Evolutionary conservation across 345 rosid species (phyloP).

Genomic region (Hirschfeldia incana): DNA sequence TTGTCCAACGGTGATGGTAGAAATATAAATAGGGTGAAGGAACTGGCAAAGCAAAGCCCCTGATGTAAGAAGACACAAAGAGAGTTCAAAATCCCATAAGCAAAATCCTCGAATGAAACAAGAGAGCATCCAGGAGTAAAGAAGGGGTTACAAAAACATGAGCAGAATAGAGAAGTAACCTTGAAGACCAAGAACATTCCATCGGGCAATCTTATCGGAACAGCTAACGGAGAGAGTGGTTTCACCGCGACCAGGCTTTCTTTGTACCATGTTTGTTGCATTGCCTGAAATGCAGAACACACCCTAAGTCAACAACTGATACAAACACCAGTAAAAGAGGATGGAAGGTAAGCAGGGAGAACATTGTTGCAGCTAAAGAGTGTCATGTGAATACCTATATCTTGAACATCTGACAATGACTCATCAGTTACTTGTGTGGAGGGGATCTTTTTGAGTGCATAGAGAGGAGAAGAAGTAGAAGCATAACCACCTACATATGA

Average conservation of each 20-base stretch:
- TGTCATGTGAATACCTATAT: neutral
- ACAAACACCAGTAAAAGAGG: too few species aligned
- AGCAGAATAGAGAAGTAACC: conserved; percentile 45
- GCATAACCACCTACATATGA: conserved; percentile 62
- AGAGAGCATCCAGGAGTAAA: neutral
- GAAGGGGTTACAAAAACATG: conserved; percentile 1
- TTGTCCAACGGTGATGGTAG: conserved; percentile 71
- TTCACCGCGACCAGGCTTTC: conserved; percentile 98
- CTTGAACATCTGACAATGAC: conserved; percentile 17
- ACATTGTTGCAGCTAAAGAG: too few species aligned
- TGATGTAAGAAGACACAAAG: conserved; percentile 41
- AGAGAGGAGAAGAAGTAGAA: conserved; percentile 46
- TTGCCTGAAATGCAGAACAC: conserved; percentile 44
- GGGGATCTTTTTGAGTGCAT: conserved; percentile 40
- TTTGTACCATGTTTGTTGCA: conserved; percentile 59
- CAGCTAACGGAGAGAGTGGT: conserved; percentile 88
- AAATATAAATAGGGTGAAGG: conserved; percentile 70
- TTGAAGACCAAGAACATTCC: conserved; percentile 94
- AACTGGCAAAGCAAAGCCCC: conserved; percentile 77
- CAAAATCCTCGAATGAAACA: neutral
- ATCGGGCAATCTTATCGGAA: conserved; percentile 87
- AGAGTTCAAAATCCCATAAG: conserved; percentile 17
- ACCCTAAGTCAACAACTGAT: neutral
- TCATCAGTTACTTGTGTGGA: conserved; percentile 21
- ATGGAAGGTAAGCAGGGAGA: too few species aligned